Evolutionary conservation across 331 rosid genomes (phyloP), one percentile per base, ranked within the genome.

Genomic region (Acacia concinna): DNA sequence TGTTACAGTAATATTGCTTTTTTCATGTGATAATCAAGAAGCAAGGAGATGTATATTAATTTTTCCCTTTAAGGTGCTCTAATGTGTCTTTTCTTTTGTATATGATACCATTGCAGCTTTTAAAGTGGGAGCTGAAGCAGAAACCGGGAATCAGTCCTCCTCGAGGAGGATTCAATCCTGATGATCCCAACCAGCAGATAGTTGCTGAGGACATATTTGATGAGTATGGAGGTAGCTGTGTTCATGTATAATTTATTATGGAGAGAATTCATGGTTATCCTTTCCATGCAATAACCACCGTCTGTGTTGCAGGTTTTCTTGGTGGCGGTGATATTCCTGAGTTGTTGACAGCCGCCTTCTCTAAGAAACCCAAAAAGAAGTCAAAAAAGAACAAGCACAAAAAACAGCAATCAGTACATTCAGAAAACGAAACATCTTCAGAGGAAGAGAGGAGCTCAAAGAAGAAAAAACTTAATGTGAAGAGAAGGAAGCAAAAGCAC

Each of bases 111-210:
- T 79, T 77, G 83, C 94, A 95, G 99, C 93, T 97, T 81, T 79
- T 95, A 43, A 95, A 90, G 89, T 95, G 99, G 99, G 99, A 95
- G 80, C 95, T 95, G 76, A 95, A 95, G 91, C 98, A 95, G 87
- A 93, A 83, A 85, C 99, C 99, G 23, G 99, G 99, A 84, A 91
- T 93, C 43, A 95, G 99, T 82, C 99, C 99, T 75, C 99, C 99
- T 28, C 99, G 94, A 27, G 99, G 99, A 90, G 99, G 99, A 49
- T 95, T 95, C 80, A 88, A 81, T 56, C 84, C 89, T 6, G 99
- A 95, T 73, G 99, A 95, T 67, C 99, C 98, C 72, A 95, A 95
- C 85, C 99, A 95, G 83, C 99, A 95, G 84, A 95, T 95, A 85
- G 98, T 93, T 80, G 94, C 96, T 20, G 98, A 92, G 81, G 97